Evolutionary conservation across 345 rosid species (phyloP), one percentile per base, ranked within the genome.

Genomic region (Rhodomyrtus tomentosa): DNA sequence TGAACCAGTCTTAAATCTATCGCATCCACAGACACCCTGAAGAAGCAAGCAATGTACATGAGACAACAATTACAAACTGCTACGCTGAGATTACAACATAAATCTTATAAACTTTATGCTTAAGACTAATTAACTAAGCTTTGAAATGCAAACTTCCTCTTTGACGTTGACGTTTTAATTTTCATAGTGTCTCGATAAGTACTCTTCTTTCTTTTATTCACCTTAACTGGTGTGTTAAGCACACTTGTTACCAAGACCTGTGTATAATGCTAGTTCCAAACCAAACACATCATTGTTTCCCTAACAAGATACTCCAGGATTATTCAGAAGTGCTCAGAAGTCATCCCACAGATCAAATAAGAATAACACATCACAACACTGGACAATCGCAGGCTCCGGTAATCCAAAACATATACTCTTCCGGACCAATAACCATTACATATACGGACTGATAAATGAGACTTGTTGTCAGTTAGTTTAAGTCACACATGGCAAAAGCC

Each of bases 1-100:
- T 5, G 98, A 95, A 87, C 92, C 84, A 50, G 88, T 92, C 87
- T 88, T 92, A 87, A 94, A 98, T 86, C 99, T 92, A 88, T 94
- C 99, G 55, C 99, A 98, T 82, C 99, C 99, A 3, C 99, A 96
- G 27, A 98, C 96, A 86, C 99, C 99, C 99, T 98, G 95, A 80
- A 84, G 50, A 48, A 45, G 84, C 27, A 76, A 83, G 87, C 62
- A 48, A 68, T 40, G 49, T 51, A 6, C 55, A 51, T 38, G 55
- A 73, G 40, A 68, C 32, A 51, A 49, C 10, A 50, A 88, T 83
- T 16, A 29, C 40, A 20, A 51, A 29, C 5, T 0, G 27, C 54
- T 32, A 68, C 42, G 42, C 45, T 32, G 12, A 2, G 32, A 68
- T 32, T 21, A 38, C 76, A 32, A 21, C 3, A 16, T 45, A 20